Conservation (phyloP, 73 alveolate genomes). For the Uronychia setigera region DNA sequence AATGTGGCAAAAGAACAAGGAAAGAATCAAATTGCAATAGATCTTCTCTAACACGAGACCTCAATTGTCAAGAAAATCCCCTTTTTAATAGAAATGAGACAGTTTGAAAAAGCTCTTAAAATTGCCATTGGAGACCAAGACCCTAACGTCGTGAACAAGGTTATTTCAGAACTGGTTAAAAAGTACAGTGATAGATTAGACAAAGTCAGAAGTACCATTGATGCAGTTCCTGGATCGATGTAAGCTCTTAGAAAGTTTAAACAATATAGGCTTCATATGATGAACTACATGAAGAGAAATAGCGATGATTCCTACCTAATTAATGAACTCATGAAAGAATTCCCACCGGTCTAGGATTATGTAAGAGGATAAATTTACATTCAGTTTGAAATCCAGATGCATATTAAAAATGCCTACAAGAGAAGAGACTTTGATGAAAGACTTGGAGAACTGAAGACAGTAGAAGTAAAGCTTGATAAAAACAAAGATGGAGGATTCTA, state of each 20-base stretch:
- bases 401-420: slow-evolving; percentile 3
- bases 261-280: background rate
- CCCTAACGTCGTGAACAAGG: slow-evolving; percentile 65
- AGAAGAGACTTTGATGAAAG: background rate
- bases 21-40: slow-evolving; percentile 43
- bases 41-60: slow-evolving; percentile 37
- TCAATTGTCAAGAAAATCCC: slow-evolving; percentile 72
- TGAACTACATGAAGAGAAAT: background rate
- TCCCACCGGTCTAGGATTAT: background rate
- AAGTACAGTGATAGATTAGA: slow-evolving; percentile 10
- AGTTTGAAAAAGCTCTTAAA: slow-evolving; percentile 57
- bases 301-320: background rate
- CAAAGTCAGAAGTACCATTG: background rate
- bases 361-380: slow-evolving; percentile 1
- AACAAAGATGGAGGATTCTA: background rate
- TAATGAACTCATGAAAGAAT: background rate
- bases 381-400: background rate
- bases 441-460: background rate
- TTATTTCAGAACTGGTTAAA: slow-evolving; percentile 42
- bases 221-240: background rate
- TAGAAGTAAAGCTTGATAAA: slow-evolving; percentile 16
- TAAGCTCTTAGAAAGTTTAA: background rate
- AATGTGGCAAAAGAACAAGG: slow-evolving; percentile 58
- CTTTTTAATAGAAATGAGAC: slow-evolving; percentile 49
- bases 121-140: slow-evolving; percentile 60